Percentiles rank a stretch among this genome's conserved stretches.
Evolutionary conservation across 75 land plant genomes (phyloP).

Genomic region (Picea glauca): DNA sequence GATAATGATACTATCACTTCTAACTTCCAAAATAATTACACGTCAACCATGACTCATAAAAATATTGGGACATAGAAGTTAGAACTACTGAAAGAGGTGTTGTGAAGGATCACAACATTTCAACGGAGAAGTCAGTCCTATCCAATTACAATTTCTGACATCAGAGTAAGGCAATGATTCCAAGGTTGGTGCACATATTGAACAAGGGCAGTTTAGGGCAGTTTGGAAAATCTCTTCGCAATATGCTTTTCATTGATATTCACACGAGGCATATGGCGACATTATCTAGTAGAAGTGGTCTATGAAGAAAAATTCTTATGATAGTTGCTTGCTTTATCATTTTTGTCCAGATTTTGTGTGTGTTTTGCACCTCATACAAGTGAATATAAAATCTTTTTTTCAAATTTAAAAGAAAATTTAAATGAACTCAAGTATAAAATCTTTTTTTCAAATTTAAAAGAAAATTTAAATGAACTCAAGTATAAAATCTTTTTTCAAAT

Average conservation of each 20-base stretch:
- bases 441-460: background rate
- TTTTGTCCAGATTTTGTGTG: background rate
- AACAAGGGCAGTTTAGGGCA: background rate
- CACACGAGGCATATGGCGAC: background rate
- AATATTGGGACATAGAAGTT: no score
- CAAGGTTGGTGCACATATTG: background rate
- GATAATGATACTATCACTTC: no score
- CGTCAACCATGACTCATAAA: no score
- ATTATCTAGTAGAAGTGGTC: background rate
- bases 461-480: background rate
- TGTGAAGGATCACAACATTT: no score
- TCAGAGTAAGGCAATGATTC: background rate
- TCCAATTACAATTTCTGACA: background rate
- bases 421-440: background rate
- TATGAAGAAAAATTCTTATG: background rate
- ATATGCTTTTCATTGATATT: no score
- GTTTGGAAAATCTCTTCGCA: background rate
- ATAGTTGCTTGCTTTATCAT: background rate
- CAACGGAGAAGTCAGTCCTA: background rate
- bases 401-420: background rate
- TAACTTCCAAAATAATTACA: no score
- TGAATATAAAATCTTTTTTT: background rate
- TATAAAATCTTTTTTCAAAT: background rate
- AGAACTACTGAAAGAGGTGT: no score
- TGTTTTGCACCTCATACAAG: background rate